Percentiles rank a stretch among this genome's conserved stretches.
These are phyloP conservation scores for Actinomortierella ambigua DNA, from an alignment of 371 early-diverging fungal species.

Conservation along the genomic window DNA sequence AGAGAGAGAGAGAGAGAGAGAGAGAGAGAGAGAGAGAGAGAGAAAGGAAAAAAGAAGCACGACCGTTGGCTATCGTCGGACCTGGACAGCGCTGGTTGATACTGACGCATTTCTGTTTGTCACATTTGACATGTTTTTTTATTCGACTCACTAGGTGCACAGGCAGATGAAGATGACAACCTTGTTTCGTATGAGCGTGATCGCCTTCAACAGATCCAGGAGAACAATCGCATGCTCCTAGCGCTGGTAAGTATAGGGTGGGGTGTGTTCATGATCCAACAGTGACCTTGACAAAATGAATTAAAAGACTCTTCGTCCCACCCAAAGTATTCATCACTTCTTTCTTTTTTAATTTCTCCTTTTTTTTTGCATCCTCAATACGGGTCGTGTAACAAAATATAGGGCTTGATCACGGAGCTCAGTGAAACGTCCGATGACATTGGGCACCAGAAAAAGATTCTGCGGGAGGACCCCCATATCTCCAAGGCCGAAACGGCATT, in stretches of 20 bases:
- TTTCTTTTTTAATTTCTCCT: too few species aligned
- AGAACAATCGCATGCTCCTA: conserved; percentile 68
- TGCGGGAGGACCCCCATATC: conserved; percentile 45
- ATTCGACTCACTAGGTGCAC: conserved; percentile 7
- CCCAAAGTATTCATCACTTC: too few species aligned
- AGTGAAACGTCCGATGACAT: conserved; percentile 78
- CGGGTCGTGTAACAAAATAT: not conserved
- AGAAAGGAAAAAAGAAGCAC: not conserved
- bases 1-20: too few species aligned
- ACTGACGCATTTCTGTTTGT: not conserved
- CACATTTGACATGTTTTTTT: not conserved
- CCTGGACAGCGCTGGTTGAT: too few species aligned
- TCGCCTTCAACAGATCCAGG: conserved; percentile 65
- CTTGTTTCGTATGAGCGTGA: conserved; percentile 66
- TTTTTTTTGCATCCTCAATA: too few species aligned
- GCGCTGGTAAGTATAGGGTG: conserved; percentile 55
- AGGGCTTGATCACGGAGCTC: conserved; percentile 81
- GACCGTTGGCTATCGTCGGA: too few species aligned
- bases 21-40: too few species aligned
- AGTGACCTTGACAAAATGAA: too few species aligned
- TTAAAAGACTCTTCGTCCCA: too few species aligned
- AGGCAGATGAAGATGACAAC: conserved; percentile 40
- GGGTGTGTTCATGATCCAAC: too few species aligned
- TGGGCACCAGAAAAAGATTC: conserved; percentile 71
- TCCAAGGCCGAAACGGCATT: conserved; percentile 55